Evolutionary conservation across 148 eudicot species (phyloP).

Genomic region (Chenopodium quinoa): DNA sequence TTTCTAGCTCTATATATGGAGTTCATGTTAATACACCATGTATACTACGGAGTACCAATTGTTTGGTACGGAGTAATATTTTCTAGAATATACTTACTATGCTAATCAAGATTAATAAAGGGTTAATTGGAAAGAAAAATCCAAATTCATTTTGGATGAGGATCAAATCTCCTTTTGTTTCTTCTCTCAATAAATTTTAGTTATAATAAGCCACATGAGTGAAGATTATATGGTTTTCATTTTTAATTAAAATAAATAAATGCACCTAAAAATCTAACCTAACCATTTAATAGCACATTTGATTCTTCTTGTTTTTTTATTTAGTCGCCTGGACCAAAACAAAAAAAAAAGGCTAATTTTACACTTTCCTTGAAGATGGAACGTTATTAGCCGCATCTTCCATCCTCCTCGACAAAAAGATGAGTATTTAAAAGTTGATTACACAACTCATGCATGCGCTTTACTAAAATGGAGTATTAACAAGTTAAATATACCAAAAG

Average conservation of each 20-base stretch:
- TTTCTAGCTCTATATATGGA: no score
- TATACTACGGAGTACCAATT: no score
- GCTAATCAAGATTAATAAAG: neutral
- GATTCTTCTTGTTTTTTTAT: slow-evolving; percentile 16
- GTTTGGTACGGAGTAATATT: neutral
- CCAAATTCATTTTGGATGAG: neutral
- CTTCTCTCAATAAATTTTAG: neutral
- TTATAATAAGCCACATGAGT: neutral
- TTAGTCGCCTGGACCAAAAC: neutral
- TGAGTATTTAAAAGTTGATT: slow-evolving; percentile 22
- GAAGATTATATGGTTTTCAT: neutral
- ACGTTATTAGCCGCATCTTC: slow-evolving; percentile 14
- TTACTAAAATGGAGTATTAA: neutral
- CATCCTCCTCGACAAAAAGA: slow-evolving; percentile 19
- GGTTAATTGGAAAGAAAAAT: no score
- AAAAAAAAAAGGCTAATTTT: slow-evolving; percentile 24
- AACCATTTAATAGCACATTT: slow-evolving; percentile 18
- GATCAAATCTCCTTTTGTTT: neutral
- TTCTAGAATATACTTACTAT: neutral
- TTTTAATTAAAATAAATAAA: neutral
- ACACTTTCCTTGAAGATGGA: slow-evolving; percentile 16
- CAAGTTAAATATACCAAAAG: neutral
- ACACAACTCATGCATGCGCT: slow-evolving; percentile 30
- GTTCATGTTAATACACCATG: no score
- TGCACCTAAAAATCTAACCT: slow-evolving; percentile 2